Base-by-base conservation (phyloP, 768 basidiomycete genomes). In the Amanita pallidorosea region DNA sequence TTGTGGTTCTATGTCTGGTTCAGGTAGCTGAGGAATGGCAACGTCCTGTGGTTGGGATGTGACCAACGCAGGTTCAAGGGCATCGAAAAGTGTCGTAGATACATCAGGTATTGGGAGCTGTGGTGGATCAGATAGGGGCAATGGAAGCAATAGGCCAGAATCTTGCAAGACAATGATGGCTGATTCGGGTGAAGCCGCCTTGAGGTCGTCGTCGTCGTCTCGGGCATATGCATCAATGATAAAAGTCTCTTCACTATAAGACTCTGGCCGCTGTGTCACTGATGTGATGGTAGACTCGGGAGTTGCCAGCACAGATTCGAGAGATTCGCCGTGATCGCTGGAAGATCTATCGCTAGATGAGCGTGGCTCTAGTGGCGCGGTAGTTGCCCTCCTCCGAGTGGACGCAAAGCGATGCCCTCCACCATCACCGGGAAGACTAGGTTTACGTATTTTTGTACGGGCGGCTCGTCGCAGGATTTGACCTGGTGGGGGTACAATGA, bases 381-480 rank as follows among this genome's bases (percentile, higher is more conserved):
- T 53, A 53, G 57, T 12, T 59, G 56, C 52, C 64, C 63, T 53
- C 42, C 74, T 61, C 49, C 74, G 67, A 13, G 70, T 67, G 22
- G 78, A 65, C 33, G 76, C 75, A 66, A 94, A 94, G 9, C 91
- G 83, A 73, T 89, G 89, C 2, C 88, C 88, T 31, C 78, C 81
- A 9, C 85, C 87, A 65, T 88, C 89, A 20, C 81, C 87, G 12
- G 78, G 74, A 5, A 85, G 64, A 5, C 80, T 77, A 12, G 83
- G 73, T 69, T 98, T 99, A 33, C 95, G 85, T 58, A 98, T 96
- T 71, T 92, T 93, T 1, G 96, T 99, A 12, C 95, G 81, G 4
- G 92, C 92, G 8, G 92, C 80, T 34, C 96, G 85, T 18, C 92
- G 86, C 11, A 99, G 75, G 57, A 93, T 91, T 64, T 83, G 87